These are phyloP conservation scores for Trametes cinnabarina DNA, from an alignment of 768 basidiomycete species.

Conservation along the genomic window DNA sequence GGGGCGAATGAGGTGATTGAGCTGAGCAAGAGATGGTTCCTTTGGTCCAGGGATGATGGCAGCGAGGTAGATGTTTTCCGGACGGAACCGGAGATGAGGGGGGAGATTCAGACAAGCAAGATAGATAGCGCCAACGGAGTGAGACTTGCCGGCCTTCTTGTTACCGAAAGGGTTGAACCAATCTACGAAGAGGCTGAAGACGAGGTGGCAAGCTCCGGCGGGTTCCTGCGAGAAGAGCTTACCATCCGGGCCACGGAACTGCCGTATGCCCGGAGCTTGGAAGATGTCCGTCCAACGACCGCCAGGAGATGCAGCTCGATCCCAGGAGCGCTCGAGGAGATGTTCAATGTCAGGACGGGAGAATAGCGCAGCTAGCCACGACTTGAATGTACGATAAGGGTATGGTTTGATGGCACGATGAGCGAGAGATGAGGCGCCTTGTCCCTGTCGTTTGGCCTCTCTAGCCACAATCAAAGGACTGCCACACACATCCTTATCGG, in stretches of 20 bases:
- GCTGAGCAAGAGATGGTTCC: constrained; percentile 31
- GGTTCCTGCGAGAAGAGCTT: neutral
- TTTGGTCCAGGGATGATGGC: constrained; percentile 43
- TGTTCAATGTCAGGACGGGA: no score
- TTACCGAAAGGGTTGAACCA: constrained; percentile 20
- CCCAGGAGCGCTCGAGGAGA: no score
- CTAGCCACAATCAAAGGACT: no score
- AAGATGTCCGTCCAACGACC: constrained; percentile 11
- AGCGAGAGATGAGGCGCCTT: no score
- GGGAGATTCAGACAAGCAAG: constrained; percentile 30
- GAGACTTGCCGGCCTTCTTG: constrained; percentile 8
- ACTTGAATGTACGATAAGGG: no score
- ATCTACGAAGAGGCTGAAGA: constrained; percentile 15
- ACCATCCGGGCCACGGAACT: constrained; percentile 17
- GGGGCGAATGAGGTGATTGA: constrained; percentile 40
- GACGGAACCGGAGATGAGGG: constrained; percentile 17
- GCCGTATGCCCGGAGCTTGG: constrained; percentile 2
- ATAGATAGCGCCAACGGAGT: constrained; percentile 22
- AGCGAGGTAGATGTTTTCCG: constrained; percentile 40
- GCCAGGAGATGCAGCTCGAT: no score
- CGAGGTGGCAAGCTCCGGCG: constrained; percentile 5
- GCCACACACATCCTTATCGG: neutral
- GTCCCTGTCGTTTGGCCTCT: no score
- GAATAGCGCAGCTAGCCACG: no score
- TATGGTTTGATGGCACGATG: no score